These are phyloP conservation scores for Neurospora cerealis DNA, from an alignment of 495 filamentous ascomycete species.

Conservation along the genomic window DNA sequence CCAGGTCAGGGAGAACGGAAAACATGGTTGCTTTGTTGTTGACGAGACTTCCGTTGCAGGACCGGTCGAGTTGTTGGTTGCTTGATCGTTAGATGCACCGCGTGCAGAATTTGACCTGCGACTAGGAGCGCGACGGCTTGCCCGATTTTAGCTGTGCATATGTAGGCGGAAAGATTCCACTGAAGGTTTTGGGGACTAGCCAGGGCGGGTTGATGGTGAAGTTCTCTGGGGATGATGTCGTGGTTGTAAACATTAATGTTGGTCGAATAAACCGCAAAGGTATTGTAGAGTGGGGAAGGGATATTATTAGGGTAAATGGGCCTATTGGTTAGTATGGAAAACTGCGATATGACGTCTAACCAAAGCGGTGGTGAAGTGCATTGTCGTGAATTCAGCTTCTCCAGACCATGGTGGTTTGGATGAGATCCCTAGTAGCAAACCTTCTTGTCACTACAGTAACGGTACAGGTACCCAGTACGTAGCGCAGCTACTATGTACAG, in stretches of 20 bases:
- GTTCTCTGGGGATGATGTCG: not conserved
- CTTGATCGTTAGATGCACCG: not conserved
- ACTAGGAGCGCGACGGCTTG: not conserved
- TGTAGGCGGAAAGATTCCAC: not conserved
- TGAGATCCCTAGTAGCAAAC: not conserved
- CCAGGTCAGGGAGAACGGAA: slow-evolving; percentile 60
- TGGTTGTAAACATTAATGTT: not conserved
- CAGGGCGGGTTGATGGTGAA: not conserved
- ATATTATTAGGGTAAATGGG: not conserved
- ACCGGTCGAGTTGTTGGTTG: not conserved
- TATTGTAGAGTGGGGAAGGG: not conserved
- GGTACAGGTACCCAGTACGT: not conserved
- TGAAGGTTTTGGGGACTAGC: not conserved
- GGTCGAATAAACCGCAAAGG: not conserved
- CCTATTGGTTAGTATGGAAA: not conserved
- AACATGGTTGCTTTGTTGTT: slow-evolving; percentile 37
- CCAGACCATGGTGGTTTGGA: not conserved
- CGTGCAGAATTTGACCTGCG: not conserved
- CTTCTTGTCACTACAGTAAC: not conserved
- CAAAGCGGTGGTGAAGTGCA: not conserved
- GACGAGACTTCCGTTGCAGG: not conserved
- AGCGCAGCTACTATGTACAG: not conserved
- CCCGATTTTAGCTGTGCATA: slow-evolving; percentile 1
- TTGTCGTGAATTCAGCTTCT: not conserved
- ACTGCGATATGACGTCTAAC: not conserved